Conservation (phyloP, 2,329 filamentous ascomycete genomes). For the Pseudocercospora musae region DNA sequence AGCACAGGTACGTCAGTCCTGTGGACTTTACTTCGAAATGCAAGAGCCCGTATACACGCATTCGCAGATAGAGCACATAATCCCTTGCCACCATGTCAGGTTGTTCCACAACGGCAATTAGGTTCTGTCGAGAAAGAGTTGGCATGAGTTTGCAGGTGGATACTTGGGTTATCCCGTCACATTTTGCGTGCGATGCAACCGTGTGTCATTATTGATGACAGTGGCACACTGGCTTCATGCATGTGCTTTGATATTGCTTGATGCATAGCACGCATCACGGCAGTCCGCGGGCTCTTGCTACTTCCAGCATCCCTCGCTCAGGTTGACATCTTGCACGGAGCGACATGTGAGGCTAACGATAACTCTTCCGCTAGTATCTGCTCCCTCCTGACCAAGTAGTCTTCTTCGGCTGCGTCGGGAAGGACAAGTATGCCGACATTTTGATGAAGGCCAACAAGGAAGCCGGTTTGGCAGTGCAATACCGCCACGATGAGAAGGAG, state of each 20-base stretch:
- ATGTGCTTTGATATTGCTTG: not conserved
- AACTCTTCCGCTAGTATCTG: slow-evolving; percentile 62
- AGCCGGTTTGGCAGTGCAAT: slow-evolving; percentile 89
- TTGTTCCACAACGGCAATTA: not conserved
- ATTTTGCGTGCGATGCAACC: not conserved
- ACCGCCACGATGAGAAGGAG: slow-evolving; percentile 79
- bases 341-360: slow-evolving; percentile 11
- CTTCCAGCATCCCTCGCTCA: not conserved
- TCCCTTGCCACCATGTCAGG: not conserved
- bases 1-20: slow-evolving; percentile 60
- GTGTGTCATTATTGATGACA: not conserved
- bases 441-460: slow-evolving; percentile 81
- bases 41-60: not conserved
- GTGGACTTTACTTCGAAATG: not conserved
- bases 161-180: not conserved
- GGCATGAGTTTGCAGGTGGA: slow-evolving; percentile 3
- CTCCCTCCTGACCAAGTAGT: slow-evolving; percentile 84
- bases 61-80: not conserved
- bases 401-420: slow-evolving; percentile 89
- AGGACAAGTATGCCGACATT: slow-evolving; percentile 92
- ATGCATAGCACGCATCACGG: not conserved
- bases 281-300: not conserved
- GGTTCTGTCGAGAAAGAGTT: not conserved
- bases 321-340: not conserved
- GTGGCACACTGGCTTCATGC: not conserved